phyloP scores from a whole-genome alignment of 1,284 basidiomycete species.

The Irpex sp. region DNA sequence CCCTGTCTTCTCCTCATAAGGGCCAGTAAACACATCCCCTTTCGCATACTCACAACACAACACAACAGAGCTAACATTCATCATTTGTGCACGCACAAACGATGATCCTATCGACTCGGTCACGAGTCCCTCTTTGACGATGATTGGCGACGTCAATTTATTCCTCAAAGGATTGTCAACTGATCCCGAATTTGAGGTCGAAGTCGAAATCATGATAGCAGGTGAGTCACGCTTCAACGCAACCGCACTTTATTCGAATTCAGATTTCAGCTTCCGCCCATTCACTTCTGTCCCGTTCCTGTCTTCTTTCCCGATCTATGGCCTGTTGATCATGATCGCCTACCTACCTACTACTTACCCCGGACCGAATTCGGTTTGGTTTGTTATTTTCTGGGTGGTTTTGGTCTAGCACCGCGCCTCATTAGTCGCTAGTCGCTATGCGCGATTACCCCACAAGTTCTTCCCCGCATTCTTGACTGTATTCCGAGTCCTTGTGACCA shows the following conservation, averaged over 20 bases:
- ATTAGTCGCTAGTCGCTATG: not conserved
- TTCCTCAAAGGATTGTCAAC: slow-evolving; percentile 65
- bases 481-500: not conserved
- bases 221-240: slow-evolving; percentile 34
- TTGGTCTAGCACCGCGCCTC: not conserved
- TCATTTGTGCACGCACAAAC: slow-evolving; percentile 59
- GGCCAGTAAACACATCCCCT: not conserved
- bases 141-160: slow-evolving; percentile 93
- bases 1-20: not conserved
- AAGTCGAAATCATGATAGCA: slow-evolving; percentile 86
- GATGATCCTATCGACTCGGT: slow-evolving; percentile 25
- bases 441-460: not conserved
- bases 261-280: not conserved
- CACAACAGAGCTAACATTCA: slow-evolving; percentile 81
- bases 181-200: slow-evolving; percentile 48
- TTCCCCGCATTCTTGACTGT: not conserved
- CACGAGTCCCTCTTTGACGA: slow-evolving; percentile 44
- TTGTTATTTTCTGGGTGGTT: not conserved
- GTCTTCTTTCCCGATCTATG: not conserved
- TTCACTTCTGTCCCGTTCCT: not conserved
- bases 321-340: too few relatives aligned
- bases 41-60: not conserved
- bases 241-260: not conserved
- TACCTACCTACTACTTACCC: not conserved
- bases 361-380: not conserved